Conservation (phyloP, 2,329 filamentous ascomycete genomes). For the Xylariales sp. region DNA sequence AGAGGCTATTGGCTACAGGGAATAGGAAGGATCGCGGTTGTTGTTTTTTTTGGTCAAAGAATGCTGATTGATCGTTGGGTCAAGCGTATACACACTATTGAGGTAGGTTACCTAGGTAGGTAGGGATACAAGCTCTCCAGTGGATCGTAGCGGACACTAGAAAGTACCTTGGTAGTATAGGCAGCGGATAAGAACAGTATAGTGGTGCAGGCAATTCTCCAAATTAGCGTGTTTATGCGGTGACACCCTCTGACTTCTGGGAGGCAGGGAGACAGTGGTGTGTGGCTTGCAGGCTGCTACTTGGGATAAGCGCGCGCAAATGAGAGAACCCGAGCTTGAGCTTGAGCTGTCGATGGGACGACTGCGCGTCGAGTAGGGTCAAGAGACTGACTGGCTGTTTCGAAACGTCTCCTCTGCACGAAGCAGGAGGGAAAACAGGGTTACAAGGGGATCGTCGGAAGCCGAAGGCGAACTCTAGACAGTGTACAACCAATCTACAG, state of each 20-base stretch:
- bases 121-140: slow-evolving; percentile 4
- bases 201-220: slow-evolving; percentile 14
- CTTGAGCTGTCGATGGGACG: slow-evolving; percentile 9
- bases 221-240: slow-evolving; percentile 28
- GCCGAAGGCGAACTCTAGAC: slow-evolving; percentile 15
- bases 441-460: slow-evolving; percentile 20
- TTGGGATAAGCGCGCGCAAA: slow-evolving; percentile 30
- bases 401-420: slow-evolving; percentile 23
- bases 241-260: background rate
- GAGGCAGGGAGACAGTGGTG: background rate
- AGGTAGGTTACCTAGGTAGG: background rate
- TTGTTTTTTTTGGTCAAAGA: slow-evolving; percentile 24
- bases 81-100: background rate
- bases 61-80: slow-evolving; percentile 13
- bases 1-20: slow-evolving; percentile 30
- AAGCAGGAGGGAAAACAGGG: slow-evolving; percentile 9
- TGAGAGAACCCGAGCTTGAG: background rate
- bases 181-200: background rate
- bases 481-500: slow-evolving; percentile 9
- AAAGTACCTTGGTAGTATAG: slow-evolving; percentile 1
- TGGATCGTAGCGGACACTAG: background rate
- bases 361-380: background rate
- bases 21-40: slow-evolving; percentile 19
- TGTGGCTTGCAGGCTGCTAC: background rate
- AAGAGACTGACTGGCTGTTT: slow-evolving; percentile 24